Conservation (phyloP, 2,329 filamentous ascomycete genomes). For the Ophiostoma triangulosporum region DNA sequence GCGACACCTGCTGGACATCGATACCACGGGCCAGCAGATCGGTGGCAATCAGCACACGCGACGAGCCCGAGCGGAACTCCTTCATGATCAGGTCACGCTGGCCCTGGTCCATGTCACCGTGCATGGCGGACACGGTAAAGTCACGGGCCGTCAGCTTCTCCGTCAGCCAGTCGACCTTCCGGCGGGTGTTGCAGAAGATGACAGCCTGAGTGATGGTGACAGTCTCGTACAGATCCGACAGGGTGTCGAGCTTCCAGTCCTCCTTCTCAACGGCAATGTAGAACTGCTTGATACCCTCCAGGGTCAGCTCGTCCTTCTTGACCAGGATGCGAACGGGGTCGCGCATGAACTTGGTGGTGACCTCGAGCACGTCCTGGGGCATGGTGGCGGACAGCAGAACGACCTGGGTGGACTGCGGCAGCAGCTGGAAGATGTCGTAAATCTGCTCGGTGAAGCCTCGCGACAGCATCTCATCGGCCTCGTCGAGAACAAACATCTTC, state of each 20-base stretch:
- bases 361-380: conserved; percentile 97
- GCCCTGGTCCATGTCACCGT: conserved; percentile 97
- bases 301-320: conserved; percentile 98
- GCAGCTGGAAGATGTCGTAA: conserved; percentile 99
- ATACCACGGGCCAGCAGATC: conserved; percentile 98
- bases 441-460: conserved; percentile 99
- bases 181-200: conserved; percentile 99
- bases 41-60: conserved; percentile 95
- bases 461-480: conserved; percentile 98
- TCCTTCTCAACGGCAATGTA: conserved; percentile 99
- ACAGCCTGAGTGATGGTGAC: conserved; percentile 99
- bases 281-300: conserved; percentile 99
- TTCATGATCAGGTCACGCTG: conserved; percentile 99
- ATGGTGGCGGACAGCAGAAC: conserved; percentile 97
- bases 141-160: conserved; percentile 98
- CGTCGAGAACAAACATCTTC: conserved; percentile 99
- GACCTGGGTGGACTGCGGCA: conserved; percentile 95
- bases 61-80: conserved; percentile 98
- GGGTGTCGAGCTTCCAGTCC: conserved; percentile 99
- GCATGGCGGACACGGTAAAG: conserved; percentile 99
- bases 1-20: conserved; percentile 97
- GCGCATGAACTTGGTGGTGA: conserved; percentile 99
- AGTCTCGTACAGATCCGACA: conserved; percentile 97
- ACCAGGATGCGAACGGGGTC: conserved; percentile 97
- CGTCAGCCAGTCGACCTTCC: conserved; percentile 99